Evolutionary conservation across 2,329 filamentous ascomycete genomes (phyloP).

Genomic region (Botrytis tulipae): DNA sequence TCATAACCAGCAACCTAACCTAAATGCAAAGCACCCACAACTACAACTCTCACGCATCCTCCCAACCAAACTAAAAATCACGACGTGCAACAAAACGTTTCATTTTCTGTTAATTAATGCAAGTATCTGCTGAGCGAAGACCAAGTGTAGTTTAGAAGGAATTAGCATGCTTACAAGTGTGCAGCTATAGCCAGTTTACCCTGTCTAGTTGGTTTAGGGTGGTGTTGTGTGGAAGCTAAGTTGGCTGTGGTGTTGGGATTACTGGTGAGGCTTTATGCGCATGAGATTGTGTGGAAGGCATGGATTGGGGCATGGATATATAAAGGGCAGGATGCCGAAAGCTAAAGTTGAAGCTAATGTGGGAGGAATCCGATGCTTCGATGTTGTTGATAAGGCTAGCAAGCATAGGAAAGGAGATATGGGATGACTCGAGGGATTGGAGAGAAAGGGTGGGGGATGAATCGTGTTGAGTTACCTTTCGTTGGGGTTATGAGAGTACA

Average conservation of each 20-base stretch:
- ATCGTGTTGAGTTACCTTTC: not conserved
- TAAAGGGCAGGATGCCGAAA: not conserved
- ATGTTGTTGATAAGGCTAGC: not conserved
- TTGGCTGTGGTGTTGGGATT: not conserved
- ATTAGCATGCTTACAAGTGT: not conserved
- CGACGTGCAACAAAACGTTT: conserved; percentile 19
- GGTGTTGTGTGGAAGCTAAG: conserved; percentile 1
- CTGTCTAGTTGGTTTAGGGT: conserved; percentile 1
- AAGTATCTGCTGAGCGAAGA: not conserved
- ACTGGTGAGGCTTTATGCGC: not conserved
- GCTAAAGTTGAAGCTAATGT: not conserved
- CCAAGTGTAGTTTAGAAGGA: not conserved
- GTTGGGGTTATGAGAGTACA: not conserved
- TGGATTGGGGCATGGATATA: not conserved
- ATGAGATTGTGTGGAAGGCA: not conserved
- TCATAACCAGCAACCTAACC: not conserved
- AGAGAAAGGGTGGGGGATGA: not conserved
- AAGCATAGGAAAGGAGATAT: not conserved
- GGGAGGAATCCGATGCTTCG: not conserved
- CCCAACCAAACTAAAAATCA: conserved; percentile 18
- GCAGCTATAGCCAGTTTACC: not conserved
- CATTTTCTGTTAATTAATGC: not conserved
- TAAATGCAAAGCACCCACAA: conserved; percentile 8
- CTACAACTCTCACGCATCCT: not conserved
- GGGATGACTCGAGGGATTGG: not conserved